phyloP scores from a whole-genome alignment of 2,329 filamentous ascomycete species.

The Calycina herbarum region DNA sequence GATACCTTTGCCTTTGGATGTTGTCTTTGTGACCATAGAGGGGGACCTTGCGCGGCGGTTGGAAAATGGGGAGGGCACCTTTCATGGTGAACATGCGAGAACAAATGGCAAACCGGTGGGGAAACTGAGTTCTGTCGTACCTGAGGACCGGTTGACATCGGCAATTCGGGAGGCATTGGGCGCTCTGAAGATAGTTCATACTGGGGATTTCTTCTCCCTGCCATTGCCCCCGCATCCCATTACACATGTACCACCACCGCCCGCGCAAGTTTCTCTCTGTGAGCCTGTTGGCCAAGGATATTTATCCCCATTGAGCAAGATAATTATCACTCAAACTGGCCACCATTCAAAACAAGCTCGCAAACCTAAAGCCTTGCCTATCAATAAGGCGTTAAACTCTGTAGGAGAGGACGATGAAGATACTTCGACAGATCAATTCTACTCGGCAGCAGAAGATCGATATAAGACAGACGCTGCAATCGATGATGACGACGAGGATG shows the following conservation, averaged over 20 bases:
- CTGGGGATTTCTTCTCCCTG: conserved; percentile 75
- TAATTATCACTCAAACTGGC: conserved; percentile 72
- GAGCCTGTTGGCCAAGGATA: conserved; percentile 91
- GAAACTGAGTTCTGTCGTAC: conserved; percentile 35
- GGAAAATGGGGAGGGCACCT: conserved; percentile 80
- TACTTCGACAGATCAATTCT: conserved; percentile 87
- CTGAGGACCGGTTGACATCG: conserved; percentile 60
- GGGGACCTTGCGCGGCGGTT: conserved; percentile 75
- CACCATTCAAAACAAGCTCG: conserved; percentile 54
- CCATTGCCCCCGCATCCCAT: conserved; percentile 82
- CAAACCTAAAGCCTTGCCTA: conserved; percentile 46
- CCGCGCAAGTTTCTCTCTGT: conserved; percentile 86
- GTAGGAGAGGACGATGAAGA: conserved; percentile 69
- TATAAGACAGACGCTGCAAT: conserved; percentile 55
- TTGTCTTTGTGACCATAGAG: conserved; percentile 83
- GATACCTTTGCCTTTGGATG: conserved; percentile 75
- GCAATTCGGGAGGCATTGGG: conserved; percentile 75
- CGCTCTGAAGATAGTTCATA: conserved; percentile 74
- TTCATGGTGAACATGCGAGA: conserved; percentile 65
- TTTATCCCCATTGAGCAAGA: conserved; percentile 73
- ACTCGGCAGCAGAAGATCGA: conserved; percentile 83
- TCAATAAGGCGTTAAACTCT: conserved; percentile 57
- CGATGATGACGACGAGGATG: conserved; percentile 53
- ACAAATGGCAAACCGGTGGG: conserved; percentile 42
- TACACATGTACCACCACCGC: conserved; percentile 79